These are phyloP conservation scores for Basipetospora sp. DNA, from an alignment of 2,329 filamentous ascomycete species.

Conservation along the genomic window DNA sequence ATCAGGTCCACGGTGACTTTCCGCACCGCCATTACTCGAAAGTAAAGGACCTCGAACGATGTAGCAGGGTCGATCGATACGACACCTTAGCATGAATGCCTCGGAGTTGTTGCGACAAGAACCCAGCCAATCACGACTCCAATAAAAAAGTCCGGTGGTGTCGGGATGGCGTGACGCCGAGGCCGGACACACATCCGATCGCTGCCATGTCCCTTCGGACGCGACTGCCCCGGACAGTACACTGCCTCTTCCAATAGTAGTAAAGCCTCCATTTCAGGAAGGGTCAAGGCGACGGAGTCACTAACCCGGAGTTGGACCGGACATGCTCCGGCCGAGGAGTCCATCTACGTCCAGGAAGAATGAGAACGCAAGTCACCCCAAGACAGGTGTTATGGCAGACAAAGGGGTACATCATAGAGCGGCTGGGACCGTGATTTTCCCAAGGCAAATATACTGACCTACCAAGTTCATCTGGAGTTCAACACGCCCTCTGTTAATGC, in stretches of 20 bases:
- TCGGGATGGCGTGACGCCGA: conserved; percentile 10
- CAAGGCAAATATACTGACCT: background rate
- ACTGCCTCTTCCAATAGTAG: background rate
- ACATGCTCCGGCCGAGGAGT: background rate
- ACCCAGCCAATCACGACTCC: conserved; percentile 9
- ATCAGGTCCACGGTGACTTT: too few species aligned
- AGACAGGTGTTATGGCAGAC: background rate
- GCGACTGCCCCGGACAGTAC: background rate
- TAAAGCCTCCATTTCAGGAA: background rate
- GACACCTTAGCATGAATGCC: too few species aligned
- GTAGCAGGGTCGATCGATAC: too few species aligned
- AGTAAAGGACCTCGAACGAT: too few species aligned
- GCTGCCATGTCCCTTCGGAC: conserved; percentile 9
- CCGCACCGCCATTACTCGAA: too few species aligned
- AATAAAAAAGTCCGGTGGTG: conserved; percentile 9
- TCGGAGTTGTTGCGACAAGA: background rate
- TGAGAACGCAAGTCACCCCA: background rate
- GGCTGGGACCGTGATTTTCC: background rate
- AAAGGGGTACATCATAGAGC: background rate
- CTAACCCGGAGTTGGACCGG: conserved; percentile 8
- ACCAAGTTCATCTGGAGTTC: conserved; percentile 3
- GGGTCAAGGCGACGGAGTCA: conserved; percentile 7
- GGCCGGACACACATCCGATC: conserved; percentile 8
- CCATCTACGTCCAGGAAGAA: background rate
- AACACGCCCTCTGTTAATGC: conserved; percentile 1